Evolutionary conservation across 352 stramenopile species (phyloP), one percentile per base, ranked within the genome.

Genomic region (Phytophthora sp.): DNA sequence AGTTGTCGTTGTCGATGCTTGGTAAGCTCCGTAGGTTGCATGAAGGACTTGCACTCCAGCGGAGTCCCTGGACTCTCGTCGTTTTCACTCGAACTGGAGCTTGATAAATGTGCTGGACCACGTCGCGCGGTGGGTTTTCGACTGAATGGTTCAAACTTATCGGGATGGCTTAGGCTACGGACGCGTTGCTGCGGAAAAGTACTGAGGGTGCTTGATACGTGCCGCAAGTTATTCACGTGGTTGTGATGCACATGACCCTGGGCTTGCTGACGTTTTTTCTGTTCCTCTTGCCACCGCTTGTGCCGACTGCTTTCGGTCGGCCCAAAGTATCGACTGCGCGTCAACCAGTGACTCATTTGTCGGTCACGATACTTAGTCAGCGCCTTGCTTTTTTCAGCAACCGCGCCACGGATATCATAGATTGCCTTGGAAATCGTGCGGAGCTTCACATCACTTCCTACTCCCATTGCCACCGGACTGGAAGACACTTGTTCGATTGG

Each of bases 301-400:
- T 88, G 82, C 0, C 82, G 80, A 69, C 79, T 89, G 71, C 85
- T 92, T 67, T 91, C 81, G 0, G 85, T 93, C 5, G 85, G 85
- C 0, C 85, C 85, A 60, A 91, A 88, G 69, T 93, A 93, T 29
- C 82, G 80, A 76, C 84, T 91, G 9, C 83, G 82, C n/a, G 66
- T 76, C 2, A 90, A 65, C 42, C 80, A 76, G 61, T 88, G 81
- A 47, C 57, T 72, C 52, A 83, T 69, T 49, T 77, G 57, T 16
- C 80, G 75, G 29, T 90, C 82, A 9, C 82, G 81, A 45, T 80
- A 80, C 24, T 83, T 87, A 13, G 82, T 76, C 33, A 84, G 47
- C 0, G 62, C 63, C 61, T 87, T 89, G 55, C 67, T 76, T 50
- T 87, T 89, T 46, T 88, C 80, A 53, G 76, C 65, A 16, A 82